Evolutionary conservation across 257 asterid genomes (phyloP).

Genomic region (Capsicum rhomboideum): DNA sequence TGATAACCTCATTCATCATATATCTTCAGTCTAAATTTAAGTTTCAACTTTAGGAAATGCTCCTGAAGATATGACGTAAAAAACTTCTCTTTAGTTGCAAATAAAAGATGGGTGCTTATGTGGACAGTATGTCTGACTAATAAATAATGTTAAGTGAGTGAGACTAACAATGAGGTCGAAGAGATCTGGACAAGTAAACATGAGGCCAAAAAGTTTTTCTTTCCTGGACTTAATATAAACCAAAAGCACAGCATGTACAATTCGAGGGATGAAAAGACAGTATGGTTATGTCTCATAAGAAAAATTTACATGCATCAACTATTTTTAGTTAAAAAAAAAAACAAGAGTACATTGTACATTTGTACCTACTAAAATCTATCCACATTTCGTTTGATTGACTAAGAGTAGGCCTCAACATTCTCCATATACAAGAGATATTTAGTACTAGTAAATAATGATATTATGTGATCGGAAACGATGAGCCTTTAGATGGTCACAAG

Average conservation of each 20-base stretch:
- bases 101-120: background rate
- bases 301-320: background rate
- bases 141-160: background rate
- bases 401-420: background rate
- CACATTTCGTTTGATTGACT: too few relatives aligned
- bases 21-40: background rate
- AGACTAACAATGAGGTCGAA: background rate
- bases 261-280: background rate
- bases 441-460: background rate
- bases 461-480: background rate
- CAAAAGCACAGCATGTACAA: background rate
- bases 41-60: background rate
- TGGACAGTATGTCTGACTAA: background rate
- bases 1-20: background rate
- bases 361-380: too few relatives aligned
- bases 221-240: background rate
- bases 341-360: too few relatives aligned
- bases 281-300: background rate
- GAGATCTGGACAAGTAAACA: background rate
- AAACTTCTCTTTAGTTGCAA: background rate
- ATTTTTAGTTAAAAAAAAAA: too few relatives aligned
- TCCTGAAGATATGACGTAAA: background rate
- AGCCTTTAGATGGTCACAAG: background rate
- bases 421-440: background rate
- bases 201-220: background rate